Conservation (phyloP, 371 early-diverging fungal genomes). For the Apophysomyces ossiformis region DNA sequence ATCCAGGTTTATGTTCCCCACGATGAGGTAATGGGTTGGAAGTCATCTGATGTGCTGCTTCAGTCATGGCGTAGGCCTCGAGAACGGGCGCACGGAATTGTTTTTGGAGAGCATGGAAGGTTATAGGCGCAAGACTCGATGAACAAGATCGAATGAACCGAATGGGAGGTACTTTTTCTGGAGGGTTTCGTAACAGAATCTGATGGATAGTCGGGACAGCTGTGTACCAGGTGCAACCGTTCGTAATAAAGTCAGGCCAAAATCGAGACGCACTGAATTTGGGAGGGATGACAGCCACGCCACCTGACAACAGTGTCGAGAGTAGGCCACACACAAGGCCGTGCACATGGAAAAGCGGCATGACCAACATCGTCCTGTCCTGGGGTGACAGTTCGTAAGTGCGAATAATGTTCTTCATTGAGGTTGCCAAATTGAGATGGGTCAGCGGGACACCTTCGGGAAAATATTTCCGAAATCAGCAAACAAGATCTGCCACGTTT, state of each 20-base stretch:
- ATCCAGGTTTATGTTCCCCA: conserved; percentile 76
- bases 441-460: conserved; percentile 78
- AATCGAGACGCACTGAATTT: conserved; percentile 82
- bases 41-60: conserved; percentile 90
- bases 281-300: conserved; percentile 78
- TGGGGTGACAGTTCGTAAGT: conserved; percentile 67
- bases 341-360: conserved; percentile 95
- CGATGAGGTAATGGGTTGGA: conserved; percentile 82
- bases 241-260: conserved; percentile 73
- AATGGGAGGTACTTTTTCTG: conserved; percentile 52
- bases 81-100: conserved; percentile 79
- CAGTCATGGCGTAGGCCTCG: conserved; percentile 94
- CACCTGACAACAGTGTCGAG: conserved; percentile 78
- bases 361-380: conserved; percentile 79
- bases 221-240: conserved; percentile 76
- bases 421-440: conserved; percentile 76
- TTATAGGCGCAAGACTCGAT: conserved; percentile 79
- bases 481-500: conserved; percentile 4
- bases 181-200: conserved; percentile 69
- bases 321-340: conserved; percentile 83
- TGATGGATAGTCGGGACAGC: conserved; percentile 94
- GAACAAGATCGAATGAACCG: conserved; percentile 90
- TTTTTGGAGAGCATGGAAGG: conserved; percentile 71
- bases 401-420: conserved; percentile 73
- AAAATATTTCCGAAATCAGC: conserved; percentile 14